Percentiles rank a stretch among this genome's conserved stretches.
Evolutionary conservation across 176 grass and related monocot genomes (phyloP).

Genomic region (Oropetium thomaeum): DNA sequence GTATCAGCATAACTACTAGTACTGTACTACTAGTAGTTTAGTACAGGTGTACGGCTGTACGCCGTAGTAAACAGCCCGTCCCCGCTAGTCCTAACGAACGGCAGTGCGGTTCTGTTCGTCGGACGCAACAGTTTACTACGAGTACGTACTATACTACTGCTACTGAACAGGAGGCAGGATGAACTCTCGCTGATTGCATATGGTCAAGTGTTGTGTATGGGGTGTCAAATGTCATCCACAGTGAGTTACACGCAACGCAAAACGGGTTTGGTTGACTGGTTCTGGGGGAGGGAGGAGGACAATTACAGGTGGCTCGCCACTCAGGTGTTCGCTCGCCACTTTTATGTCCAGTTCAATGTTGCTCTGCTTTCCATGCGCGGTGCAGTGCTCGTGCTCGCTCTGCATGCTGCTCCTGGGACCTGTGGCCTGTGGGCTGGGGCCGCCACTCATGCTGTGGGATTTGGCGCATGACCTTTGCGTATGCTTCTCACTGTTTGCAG

Average conservation of each 20-base stretch:
- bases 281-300: too few relatives aligned
- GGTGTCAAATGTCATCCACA: background rate
- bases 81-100: too few relatives aligned
- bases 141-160: too few relatives aligned
- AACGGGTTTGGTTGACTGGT: background rate
- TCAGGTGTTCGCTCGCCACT: background rate
- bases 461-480: background rate
- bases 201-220: too few relatives aligned
- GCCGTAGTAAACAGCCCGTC: background rate
- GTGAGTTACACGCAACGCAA: too few relatives aligned
- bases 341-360: constrained; percentile 40
- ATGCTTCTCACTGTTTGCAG: constrained; percentile 5
- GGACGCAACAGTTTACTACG: too few relatives aligned
- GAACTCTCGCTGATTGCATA: too few relatives aligned
- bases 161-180: too few relatives aligned
- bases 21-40: background rate
- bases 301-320: background rate
- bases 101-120: too few relatives aligned
- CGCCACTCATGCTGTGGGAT: background rate
- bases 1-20: too few relatives aligned
- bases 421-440: too few relatives aligned
- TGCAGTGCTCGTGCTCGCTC: background rate
- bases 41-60: background rate
- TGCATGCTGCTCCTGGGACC: background rate
- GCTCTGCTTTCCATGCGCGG: constrained; percentile 19